Evolutionary conservation across 2,329 filamentous ascomycete species (phyloP), one percentile per base, ranked within the genome.

Genomic region (Talaromyces sp.): DNA sequence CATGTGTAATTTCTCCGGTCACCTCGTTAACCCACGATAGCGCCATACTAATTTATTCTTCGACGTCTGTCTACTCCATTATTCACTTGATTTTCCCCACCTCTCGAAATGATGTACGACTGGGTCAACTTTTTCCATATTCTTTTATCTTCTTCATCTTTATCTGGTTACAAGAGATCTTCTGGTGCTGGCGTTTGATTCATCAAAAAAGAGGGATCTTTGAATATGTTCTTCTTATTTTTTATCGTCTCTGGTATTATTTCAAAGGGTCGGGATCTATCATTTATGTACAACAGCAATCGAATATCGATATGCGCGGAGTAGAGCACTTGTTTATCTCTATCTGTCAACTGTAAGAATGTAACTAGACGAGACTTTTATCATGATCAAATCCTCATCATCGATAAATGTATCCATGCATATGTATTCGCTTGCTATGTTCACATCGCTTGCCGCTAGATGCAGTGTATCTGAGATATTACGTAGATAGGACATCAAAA

Each of bases 101-200:
- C 39, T 45, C 35, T 57, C 52, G 61, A 63, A 45, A 63, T 57
- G 61, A 63, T 63, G 61, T 57, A 63, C 57, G 61, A 63, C 61
- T 37, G 61, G 50, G 50, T 63, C 61, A 56, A 19, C 19, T 49
- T 57, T 62, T n/a, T 19, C 19, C 50, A 52, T 47, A 57, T 56
- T 56, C 37, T 56, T 22, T 54, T 57, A 31, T 63, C 49, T 57
- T 33, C 35, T 31, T 43, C 27, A 41, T 59, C 31, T 61, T 52
- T 25, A 43, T 33, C 22, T 56, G 47, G 33, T 54, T 50, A 41
- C 49, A 33, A 43, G 50, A 63, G 35, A 56, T 27, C 19, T 35
- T 59, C 33, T 63, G 61, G 61, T 63, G 39, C 39, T 22, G 61
- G 61, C 61, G 61, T 63, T 62, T 56, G 47, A 13, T 45, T 59